Percentiles rank a stretch among this genome's conserved stretches.
These are phyloP conservation scores for Artemisia argyi DNA, from an alignment of 129 eudicot species.

Conservation along the genomic window DNA sequence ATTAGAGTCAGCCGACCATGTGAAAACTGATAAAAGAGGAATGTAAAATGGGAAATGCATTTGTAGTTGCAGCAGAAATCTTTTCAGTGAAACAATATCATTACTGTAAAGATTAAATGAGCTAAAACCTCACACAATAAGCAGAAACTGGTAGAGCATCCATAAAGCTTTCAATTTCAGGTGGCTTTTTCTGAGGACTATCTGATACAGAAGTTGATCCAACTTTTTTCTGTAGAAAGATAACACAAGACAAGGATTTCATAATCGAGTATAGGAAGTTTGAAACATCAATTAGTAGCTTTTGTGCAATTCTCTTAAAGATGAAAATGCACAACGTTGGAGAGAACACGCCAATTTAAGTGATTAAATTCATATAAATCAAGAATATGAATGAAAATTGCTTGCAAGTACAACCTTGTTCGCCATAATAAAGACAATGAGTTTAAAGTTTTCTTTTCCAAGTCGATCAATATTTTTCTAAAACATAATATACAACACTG, in stretches of 20 bases:
- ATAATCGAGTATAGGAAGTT: too few relatives aligned
- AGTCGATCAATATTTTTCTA: too few relatives aligned
- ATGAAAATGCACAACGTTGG: too few relatives aligned
- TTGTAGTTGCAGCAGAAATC: background rate
- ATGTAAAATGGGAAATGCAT: too few relatives aligned
- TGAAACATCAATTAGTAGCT: too few relatives aligned
- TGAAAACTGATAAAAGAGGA: too few relatives aligned
- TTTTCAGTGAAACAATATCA: background rate
- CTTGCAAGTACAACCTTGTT: background rate
- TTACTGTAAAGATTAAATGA: background rate
- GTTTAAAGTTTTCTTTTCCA: background rate
- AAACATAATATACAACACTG: too few relatives aligned
- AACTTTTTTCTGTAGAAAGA: conserved; percentile 37
- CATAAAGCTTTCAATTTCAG: conserved; percentile 47
- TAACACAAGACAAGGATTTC: background rate
- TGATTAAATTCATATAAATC: background rate
- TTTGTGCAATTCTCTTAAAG: too few relatives aligned
- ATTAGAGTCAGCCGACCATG: background rate
- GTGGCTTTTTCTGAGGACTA: conserved; percentile 39
- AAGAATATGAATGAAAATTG: background rate
- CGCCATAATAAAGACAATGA: background rate
- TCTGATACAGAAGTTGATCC: conserved; percentile 50
- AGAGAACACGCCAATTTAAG: background rate
- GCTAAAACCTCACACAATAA: conserved; percentile 47
- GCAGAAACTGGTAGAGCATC: conserved; percentile 59